phyloP scores from a whole-genome alignment of 768 basidiomycete species.

The Cytidiella melzeri region DNA sequence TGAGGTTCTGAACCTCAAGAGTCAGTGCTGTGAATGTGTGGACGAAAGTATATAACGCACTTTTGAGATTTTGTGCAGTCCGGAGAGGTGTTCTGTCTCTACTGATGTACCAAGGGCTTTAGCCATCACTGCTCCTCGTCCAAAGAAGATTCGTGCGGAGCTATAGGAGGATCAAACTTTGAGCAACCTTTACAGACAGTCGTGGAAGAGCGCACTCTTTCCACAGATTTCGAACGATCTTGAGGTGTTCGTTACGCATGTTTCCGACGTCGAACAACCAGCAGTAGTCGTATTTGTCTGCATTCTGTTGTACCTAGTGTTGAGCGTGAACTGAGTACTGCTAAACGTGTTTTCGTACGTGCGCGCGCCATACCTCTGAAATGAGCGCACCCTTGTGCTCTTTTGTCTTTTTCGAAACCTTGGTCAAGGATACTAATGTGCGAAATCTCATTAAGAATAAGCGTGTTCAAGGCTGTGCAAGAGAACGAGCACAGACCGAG shows the following conservation, averaged over 20 bases:
- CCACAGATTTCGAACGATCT: constrained; percentile 92
- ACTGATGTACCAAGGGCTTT: constrained; percentile 87
- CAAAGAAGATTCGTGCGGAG: constrained; percentile 88
- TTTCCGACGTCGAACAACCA: constrained; percentile 95
- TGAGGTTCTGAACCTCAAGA: constrained; percentile 59
- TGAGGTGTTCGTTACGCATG: constrained; percentile 92
- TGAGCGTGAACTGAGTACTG: background rate
- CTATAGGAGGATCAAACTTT: constrained; percentile 33
- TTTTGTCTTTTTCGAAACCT: constrained; percentile 89
- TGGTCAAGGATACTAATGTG: constrained; percentile 91
- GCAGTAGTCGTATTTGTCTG: constrained; percentile 90
- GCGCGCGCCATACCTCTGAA: constrained; percentile 49
- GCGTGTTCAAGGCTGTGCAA: no score
- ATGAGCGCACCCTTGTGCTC: constrained; percentile 86
- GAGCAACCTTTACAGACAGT: background rate
- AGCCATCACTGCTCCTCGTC: constrained; percentile 84
- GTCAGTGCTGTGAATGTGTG: background rate
- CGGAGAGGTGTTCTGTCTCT: constrained; percentile 80
- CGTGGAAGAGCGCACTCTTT: constrained; percentile 60
- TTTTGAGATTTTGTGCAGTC: constrained; percentile 73
- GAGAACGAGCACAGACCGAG: constrained; percentile 50
- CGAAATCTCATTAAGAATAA: no score
- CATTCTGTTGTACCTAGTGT: constrained; percentile 66
- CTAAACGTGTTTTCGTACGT: background rate
- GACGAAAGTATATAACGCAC: constrained; percentile 33